Evolutionary conservation across 768 basidiomycete genomes (phyloP).

Genomic region (Mycena epipterygia): DNA sequence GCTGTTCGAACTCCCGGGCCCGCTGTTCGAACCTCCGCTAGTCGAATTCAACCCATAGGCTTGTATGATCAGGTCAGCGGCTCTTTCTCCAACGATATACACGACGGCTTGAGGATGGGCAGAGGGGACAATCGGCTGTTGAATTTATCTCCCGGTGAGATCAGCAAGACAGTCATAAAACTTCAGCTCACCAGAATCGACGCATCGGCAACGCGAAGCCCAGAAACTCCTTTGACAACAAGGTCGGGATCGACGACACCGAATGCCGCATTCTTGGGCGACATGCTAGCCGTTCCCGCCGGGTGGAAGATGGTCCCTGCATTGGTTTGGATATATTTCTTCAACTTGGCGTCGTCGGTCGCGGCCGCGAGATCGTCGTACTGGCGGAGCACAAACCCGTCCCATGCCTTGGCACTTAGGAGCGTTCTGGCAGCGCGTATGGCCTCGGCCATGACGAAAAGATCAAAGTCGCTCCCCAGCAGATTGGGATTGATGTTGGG

Average conservation of each 20-base stretch:
- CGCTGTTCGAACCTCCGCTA: too few species aligned
- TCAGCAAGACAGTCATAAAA: too few species aligned
- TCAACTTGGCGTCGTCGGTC: conserved; percentile 30
- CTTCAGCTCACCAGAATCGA: conserved; percentile 43
- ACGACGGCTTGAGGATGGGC: too few species aligned
- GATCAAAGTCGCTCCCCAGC: conserved; percentile 42
- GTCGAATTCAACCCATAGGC: too few species aligned
- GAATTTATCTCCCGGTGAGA: too few species aligned
- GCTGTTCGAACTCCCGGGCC: too few species aligned
- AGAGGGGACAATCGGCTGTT: too few species aligned
- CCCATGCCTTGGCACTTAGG: conserved; percentile 37
- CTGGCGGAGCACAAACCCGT: conserved; percentile 35
- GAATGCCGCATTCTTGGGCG: conserved; percentile 15
- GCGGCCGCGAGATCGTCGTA: conserved; percentile 31
- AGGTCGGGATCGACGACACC: conserved; percentile 47
- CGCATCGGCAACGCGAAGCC: conserved; percentile 49
- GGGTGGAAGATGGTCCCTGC: conserved; percentile 33
- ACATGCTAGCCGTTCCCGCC: conserved; percentile 39
- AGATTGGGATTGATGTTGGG: conserved; percentile 63
- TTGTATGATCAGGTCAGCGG: too few species aligned
- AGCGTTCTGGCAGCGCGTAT: conserved; percentile 34
- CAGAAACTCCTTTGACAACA: conserved; percentile 42
- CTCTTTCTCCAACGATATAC: too few species aligned
- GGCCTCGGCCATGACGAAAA: conserved; percentile 37
- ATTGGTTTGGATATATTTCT: not conserved